Base-by-base conservation (phyloP, 805 yeast species). In the Starmerella apicola region DNA sequence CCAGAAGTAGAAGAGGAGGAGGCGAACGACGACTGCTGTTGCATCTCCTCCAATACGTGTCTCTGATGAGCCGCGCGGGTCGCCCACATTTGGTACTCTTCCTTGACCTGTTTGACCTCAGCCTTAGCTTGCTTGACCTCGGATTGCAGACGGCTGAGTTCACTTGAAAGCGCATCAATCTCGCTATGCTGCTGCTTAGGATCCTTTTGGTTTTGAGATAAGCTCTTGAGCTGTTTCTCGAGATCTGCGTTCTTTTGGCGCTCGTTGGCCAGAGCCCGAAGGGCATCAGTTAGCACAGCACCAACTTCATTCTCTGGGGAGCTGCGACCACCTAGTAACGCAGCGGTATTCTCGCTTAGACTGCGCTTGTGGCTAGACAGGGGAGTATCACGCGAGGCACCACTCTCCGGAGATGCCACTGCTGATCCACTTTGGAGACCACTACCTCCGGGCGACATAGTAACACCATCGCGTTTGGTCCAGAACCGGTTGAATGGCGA, bases 191-290 rank as follows among this genome's bases (percentile, higher is more conserved):
- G n/a, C 17, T n/a, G 17, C 30, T 27, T 8, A 17, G 6, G 17
- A 7, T 27, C 15, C 30, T 27, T 27, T 12, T 23, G 10, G 26
- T 7, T 8, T 12, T 7, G 10, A 13, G 51, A 43, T 10, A 57
- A 51, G 30, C 41, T 44, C 27, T 52, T 55, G 15, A 56, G 48
- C 27, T 46, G 37, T 24, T 45, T 44, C 32, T 48, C 39, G 13
- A 61, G 52, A 27, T 52, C 46, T 17, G 39, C 36, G 32, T 52
- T 53, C 32, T 61, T 64, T 13, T 27, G 10, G 30, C 30, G 30
- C 17, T 27, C 30, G 17, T 12, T n/a, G 15, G 30, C 30, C 30
- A 27, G 30, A 7, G 30, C n/a, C 30, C 15, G 10, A 13, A 27
- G 30, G 8, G 30, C 30, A 13, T 13, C 30, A 27, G 15, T 17